These are phyloP conservation scores for Hymenoscyphus infarciens DNA, from an alignment of 2,329 filamentous ascomycete species.

Conservation along the genomic window DNA sequence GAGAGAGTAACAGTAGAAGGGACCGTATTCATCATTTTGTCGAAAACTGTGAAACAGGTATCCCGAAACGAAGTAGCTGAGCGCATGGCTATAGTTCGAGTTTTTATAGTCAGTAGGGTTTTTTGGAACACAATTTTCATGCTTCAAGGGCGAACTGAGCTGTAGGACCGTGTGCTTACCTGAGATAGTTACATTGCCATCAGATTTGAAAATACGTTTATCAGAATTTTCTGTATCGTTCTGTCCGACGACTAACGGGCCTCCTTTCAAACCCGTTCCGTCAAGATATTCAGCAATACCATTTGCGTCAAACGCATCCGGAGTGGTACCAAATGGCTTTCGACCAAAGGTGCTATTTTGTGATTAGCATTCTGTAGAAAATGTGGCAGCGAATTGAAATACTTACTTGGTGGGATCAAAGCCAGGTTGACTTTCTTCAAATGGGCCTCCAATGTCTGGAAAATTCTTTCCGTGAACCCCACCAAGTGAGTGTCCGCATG, in stretches of 20 bases:
- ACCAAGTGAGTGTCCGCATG: slow-evolving; percentile 19
- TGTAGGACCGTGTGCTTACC: too few species aligned
- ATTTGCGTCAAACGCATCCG: slow-evolving; percentile 16
- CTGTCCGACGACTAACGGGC: slow-evolving; percentile 18
- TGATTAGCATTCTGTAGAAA: not conserved
- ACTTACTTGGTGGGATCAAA: slow-evolving; percentile 1
- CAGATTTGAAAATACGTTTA: slow-evolving; percentile 19
- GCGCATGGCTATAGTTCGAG: slow-evolving; percentile 12
- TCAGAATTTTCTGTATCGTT: slow-evolving; percentile 17
- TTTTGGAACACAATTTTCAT: too few species aligned
- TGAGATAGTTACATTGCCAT: slow-evolving; percentile 22
- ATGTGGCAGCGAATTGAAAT: not conserved
- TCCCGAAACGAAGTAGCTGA: slow-evolving; percentile 17
- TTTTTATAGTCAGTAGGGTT: too few species aligned
- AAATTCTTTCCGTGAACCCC: slow-evolving; percentile 14
- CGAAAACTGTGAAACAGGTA: slow-evolving; percentile 20
- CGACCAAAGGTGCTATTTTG: slow-evolving; percentile 5
- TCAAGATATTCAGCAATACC: slow-evolving; percentile 19
- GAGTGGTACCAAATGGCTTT: slow-evolving; percentile 19
- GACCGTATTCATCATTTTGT: slow-evolving; percentile 25
- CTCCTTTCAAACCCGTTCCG: slow-evolving; percentile 16
- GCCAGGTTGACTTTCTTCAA: not conserved
- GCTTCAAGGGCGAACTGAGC: too few species aligned
- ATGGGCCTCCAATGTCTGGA: slow-evolving; percentile 11
- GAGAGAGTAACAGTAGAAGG: slow-evolving; percentile 17